A percentile compares a stretch with the other conserved stretches of the same genome.
These are phyloP conservation scores for Lachancea nothofagi DNA, from an alignment of 805 yeast genomes.

Conservation along the genomic window DNA sequence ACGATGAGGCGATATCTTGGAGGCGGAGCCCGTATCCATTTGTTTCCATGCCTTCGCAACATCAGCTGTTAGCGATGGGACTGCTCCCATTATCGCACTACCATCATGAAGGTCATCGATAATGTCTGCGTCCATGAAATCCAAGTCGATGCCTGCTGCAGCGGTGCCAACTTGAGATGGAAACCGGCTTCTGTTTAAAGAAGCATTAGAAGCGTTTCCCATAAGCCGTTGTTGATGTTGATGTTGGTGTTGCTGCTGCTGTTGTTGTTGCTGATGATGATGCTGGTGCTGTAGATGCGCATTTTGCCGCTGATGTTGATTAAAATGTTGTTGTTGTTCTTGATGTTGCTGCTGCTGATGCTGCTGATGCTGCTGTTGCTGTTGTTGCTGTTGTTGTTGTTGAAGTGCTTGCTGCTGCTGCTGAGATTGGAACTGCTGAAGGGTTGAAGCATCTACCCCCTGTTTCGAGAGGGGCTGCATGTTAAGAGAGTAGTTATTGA, in stretches of 20 bases:
- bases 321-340: constrained; percentile 1
- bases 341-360: constrained; percentile 16
- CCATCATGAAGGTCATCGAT: constrained; percentile 13
- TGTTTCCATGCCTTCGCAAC: constrained; percentile 9
- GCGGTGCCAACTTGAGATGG: constrained; percentile 9
- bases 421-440: constrained; percentile 17
- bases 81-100: constrained; percentile 8
- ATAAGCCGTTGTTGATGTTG: constrained; percentile 7
- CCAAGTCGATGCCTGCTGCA: constrained; percentile 19
- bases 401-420: constrained; percentile 7
- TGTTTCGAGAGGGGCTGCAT: constrained; percentile 8
- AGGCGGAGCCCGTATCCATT: constrained; percentile 2
- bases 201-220: not conserved
- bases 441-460: constrained; percentile 7
- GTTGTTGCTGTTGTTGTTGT: constrained; percentile 13
- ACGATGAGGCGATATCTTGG: constrained; percentile 5
- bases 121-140: constrained; percentile 23
- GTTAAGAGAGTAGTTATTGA: constrained; percentile 19
- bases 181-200: constrained; percentile 1
- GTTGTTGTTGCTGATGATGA: constrained; percentile 18
- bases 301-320: constrained; percentile 15
- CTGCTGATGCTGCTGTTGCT: constrained; percentile 18
- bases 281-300: constrained; percentile 13
- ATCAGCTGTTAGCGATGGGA: constrained; percentile 4
- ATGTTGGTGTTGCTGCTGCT: constrained; percentile 7